Evolutionary conservation across 139 green algal species (phyloP), one percentile per base, ranked within the genome.

Genomic region (Tetratostichococcus sp.): DNA sequence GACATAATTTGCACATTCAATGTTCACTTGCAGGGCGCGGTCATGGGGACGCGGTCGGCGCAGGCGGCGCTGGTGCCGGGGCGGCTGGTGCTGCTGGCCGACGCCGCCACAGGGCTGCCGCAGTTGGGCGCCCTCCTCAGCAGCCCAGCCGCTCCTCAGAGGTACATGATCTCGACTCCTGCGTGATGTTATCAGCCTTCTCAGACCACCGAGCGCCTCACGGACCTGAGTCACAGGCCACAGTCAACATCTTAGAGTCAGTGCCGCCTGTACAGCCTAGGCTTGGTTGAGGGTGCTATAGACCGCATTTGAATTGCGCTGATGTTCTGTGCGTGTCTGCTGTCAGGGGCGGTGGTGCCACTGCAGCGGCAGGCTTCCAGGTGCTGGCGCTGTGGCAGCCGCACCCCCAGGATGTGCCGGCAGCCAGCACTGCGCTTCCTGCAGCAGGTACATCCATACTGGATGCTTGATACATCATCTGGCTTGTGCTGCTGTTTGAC

Each of bases 51-150:
- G 35, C 83, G 86, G 25, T 79, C 42, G 0, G 84, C 87, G 26
- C 81, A 90, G 72, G 69, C 79, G 30, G 78, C 88, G 23, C 80
- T 95, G 28, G 67, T 67, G 0, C 79, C 82, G 0, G 90, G 90
- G 2, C 76, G 90, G 17, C 35, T 90, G 35, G 80, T 95, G 43
- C 76, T 91, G 75, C 57, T 94, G 70, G 69, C 35, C 4, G 35
- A 83, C 69, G 82, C 65, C 59, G 79, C 39, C 58, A 86, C 42
- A 50, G 75, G 88, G 28, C 76, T 95, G 43, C 79, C 83, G 0
- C 89, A 95, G 80, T 73, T 92, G 17, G 89, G 82, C 0, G 72
- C 19, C 11, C 19, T 92, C 6, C 66, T 95, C 25, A 89, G 65
- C 66, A 83, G 23, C 70, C 77, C 67, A 50, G 16, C 58, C 1